Conservation (phyloP, 305 asterid genomes). For the Solanum chacoense region DNA sequence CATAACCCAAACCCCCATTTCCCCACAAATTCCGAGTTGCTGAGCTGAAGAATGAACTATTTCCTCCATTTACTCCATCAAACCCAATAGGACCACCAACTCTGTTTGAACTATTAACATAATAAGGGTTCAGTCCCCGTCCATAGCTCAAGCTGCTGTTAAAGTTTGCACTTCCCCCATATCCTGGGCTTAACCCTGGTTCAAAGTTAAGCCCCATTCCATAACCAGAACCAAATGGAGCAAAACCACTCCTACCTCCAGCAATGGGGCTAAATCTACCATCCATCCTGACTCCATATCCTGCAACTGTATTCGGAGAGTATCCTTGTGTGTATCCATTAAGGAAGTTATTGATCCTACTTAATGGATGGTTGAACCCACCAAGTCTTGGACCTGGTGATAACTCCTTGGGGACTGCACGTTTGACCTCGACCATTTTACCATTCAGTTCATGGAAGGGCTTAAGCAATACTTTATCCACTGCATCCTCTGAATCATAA, state of each 20-base stretch:
- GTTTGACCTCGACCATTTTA: slow-evolving; percentile 25
- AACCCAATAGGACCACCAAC: slow-evolving; percentile 22
- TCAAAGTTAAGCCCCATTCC: slow-evolving; percentile 30
- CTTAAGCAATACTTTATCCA: slow-evolving; percentile 19
- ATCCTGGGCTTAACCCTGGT: slow-evolving; percentile 27
- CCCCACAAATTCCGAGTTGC: slow-evolving; percentile 27
- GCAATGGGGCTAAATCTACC: slow-evolving; percentile 24
- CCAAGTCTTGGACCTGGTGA: slow-evolving; percentile 31
- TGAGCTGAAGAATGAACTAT: slow-evolving; percentile 29
- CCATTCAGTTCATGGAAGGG: slow-evolving; percentile 23
- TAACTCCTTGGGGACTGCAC: slow-evolving; percentile 43
- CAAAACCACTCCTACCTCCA: slow-evolving; percentile 19
- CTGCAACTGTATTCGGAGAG: slow-evolving; percentile 30
- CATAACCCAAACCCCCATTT: slow-evolving; percentile 25
- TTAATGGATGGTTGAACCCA: slow-evolving; percentile 26
- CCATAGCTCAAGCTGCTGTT: slow-evolving; percentile 26
- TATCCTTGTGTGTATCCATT: slow-evolving; percentile 32
- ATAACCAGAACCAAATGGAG: slow-evolving; percentile 27
- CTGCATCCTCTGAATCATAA: slow-evolving; percentile 22
- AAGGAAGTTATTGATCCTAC: slow-evolving; percentile 28
- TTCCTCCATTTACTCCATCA: slow-evolving; percentile 33
- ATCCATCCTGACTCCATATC: slow-evolving; percentile 40
- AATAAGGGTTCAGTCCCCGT: slow-evolving; percentile 25
- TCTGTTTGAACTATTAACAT: slow-evolving; percentile 25
- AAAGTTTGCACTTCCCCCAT: slow-evolving; percentile 21